A percentile compares a stretch with the other conserved stretches of the same genome.
Conservation (phyloP, 306 rosid species). For the Sphenostylis stenocarpa region DNA sequence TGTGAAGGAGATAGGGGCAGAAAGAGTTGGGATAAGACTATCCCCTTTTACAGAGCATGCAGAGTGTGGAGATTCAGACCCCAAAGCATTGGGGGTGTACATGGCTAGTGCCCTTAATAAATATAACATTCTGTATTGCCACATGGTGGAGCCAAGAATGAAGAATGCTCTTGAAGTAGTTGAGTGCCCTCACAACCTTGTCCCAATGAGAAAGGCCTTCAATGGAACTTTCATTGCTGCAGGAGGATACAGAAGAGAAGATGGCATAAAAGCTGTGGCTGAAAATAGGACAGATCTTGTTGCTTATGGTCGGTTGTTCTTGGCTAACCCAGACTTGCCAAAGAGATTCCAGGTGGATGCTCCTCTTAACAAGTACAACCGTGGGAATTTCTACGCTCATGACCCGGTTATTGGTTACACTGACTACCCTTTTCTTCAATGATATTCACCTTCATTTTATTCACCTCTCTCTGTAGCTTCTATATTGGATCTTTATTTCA, state of each 20-base stretch:
- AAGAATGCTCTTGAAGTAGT: not conserved
- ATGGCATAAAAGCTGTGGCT: slow-evolving; percentile 22
- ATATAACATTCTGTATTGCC: no score
- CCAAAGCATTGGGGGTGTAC: no score
- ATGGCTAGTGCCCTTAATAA: no score
- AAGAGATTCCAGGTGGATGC: slow-evolving; percentile 49
- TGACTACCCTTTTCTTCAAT: no score
- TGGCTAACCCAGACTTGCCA: slow-evolving; percentile 62
- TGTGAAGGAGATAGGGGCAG: no score
- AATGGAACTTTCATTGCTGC: slow-evolving; percentile 46
- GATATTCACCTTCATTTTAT: no score
- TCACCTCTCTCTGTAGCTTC: no score
- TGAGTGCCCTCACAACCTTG: slow-evolving; percentile 30
- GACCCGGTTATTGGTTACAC: not conserved
- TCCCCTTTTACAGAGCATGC: no score
- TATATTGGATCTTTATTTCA: no score
- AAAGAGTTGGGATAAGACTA: no score
- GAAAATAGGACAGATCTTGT: slow-evolving; percentile 41
- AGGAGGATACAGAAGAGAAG: slow-evolving; percentile 38
- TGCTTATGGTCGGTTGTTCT: slow-evolving; percentile 34
- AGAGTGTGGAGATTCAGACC: no score
- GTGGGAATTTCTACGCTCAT: slow-evolving; percentile 36
- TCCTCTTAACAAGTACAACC: slow-evolving; percentile 45
- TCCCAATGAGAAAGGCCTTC: slow-evolving; percentile 56
- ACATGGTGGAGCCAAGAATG: no score